Percentiles rank a stretch among this genome's conserved stretches.
Evolutionary conservation across 2,329 filamentous ascomycete species (phyloP).

Genomic region (Boeremia exigua): DNA sequence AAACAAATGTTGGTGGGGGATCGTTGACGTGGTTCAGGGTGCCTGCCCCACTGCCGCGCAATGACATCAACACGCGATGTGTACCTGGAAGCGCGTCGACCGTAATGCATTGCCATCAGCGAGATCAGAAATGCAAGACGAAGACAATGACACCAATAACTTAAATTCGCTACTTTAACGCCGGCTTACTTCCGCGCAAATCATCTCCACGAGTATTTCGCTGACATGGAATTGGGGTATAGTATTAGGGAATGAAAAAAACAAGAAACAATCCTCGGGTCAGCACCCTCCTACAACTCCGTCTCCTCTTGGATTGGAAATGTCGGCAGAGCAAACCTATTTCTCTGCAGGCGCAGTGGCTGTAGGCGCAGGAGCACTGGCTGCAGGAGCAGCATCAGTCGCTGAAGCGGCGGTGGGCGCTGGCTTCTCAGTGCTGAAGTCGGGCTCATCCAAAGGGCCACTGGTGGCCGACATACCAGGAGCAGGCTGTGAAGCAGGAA

Average conservation of each 20-base stretch:
- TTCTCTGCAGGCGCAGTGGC: slow-evolving; percentile 18
- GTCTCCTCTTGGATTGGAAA: neutral
- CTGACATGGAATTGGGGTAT: slow-evolving; percentile 38
- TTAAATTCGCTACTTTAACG: slow-evolving; percentile 6
- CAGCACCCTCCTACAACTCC: neutral
- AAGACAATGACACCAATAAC: no score
- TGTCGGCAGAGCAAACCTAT: neutral
- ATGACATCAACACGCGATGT: slow-evolving; percentile 13
- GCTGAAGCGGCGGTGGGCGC: slow-evolving; percentile 22
- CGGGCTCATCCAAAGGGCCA: slow-evolving; percentile 45
- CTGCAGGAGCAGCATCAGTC: slow-evolving; percentile 17
- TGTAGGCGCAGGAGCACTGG: slow-evolving; percentile 22
- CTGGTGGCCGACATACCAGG: slow-evolving; percentile 50
- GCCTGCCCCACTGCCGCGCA: slow-evolving; percentile 22
- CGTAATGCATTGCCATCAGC: neutral
- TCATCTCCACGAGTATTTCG: slow-evolving; percentile 19
- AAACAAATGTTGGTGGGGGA: slow-evolving; percentile 16
- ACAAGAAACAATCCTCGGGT: slow-evolving; percentile 2
- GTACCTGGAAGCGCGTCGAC: neutral
- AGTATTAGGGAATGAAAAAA: slow-evolving; percentile 38
- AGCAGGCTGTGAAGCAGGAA: slow-evolving; percentile 37
- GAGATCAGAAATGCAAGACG: no score
- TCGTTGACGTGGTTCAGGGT: slow-evolving; percentile 23
- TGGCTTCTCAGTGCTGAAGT: slow-evolving; percentile 35
- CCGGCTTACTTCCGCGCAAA: neutral